Conservation (phyloP, 257 asterid species). For the Phtheirospermum japonicum region DNA sequence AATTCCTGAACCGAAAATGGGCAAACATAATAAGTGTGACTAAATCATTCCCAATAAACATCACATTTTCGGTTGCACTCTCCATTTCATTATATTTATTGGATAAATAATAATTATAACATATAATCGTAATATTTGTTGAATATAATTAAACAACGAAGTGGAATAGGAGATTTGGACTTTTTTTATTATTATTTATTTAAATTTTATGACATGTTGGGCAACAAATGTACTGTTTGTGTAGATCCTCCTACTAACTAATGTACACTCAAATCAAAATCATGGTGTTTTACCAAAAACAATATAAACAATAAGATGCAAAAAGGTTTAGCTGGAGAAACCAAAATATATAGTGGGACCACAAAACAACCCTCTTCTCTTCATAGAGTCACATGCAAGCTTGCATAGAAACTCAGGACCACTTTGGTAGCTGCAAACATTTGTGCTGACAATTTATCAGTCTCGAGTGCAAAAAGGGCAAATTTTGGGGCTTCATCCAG, state of each 20-base stretch:
- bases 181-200: too few relatives aligned
- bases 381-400: slow-evolving; percentile 26
- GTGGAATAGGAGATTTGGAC: too few relatives aligned
- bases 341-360: slow-evolving; percentile 29
- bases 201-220: too few relatives aligned
- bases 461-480: background rate
- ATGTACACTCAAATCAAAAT: too few relatives aligned
- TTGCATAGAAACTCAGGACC: slow-evolving; percentile 28
- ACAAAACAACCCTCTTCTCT: background rate
- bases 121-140: too few relatives aligned
- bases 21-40: background rate
- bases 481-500: background rate
- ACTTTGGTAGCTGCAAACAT: slow-evolving; percentile 14
- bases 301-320: background rate
- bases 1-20: background rate
- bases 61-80: too few relatives aligned
- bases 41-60: background rate
- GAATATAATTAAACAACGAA: too few relatives aligned
- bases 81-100: too few relatives aligned
- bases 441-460: slow-evolving; percentile 18
- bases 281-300: background rate
- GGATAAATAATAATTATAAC: too few relatives aligned
- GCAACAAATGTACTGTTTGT: too few relatives aligned
- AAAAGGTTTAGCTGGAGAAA: background rate
- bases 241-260: too few relatives aligned